Conservation (phyloP, 2,329 filamentous ascomycete genomes). For the Apiospora koreana region DNA sequence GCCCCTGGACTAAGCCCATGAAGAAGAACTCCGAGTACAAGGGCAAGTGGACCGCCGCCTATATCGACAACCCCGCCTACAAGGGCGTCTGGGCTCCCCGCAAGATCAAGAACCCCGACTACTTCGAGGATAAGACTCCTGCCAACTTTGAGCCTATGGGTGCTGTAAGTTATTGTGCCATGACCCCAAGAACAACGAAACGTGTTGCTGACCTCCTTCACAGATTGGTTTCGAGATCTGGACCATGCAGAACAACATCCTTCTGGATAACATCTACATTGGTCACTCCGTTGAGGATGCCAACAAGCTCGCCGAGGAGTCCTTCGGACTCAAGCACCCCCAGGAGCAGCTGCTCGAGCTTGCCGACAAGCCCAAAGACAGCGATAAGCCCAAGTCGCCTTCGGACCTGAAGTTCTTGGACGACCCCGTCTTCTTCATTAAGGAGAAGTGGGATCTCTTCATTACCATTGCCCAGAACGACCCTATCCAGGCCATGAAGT, state of each 20-base stretch:
- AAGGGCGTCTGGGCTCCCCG: slow-evolving; percentile 93
- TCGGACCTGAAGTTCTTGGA: slow-evolving; percentile 85
- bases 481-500: slow-evolving; percentile 81
- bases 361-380: slow-evolving; percentile 74
- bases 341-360: slow-evolving; percentile 81
- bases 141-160: slow-evolving; percentile 98
- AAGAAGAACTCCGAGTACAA: slow-evolving; percentile 97
- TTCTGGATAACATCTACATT: slow-evolving; percentile 99
- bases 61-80: slow-evolving; percentile 97
- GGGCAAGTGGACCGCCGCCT: slow-evolving; percentile 94
- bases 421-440: slow-evolving; percentile 83
- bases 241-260: slow-evolving; percentile 99
- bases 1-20: slow-evolving; percentile 87
- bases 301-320: slow-evolving; percentile 83
- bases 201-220: slow-evolving; percentile 21
- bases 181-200: not conserved
- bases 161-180: slow-evolving; percentile 68
- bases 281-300: slow-evolving; percentile 95
- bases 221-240: slow-evolving; percentile 98
- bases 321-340: slow-evolving; percentile 84
- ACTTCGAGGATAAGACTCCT: slow-evolving; percentile 95
- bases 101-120: slow-evolving; percentile 96
- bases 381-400: slow-evolving; percentile 67
- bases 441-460: slow-evolving; percentile 94
- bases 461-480: slow-evolving; percentile 78